Base-by-base conservation (phyloP, 257 asterid species). In the Nicotiana benthamiana region DNA sequence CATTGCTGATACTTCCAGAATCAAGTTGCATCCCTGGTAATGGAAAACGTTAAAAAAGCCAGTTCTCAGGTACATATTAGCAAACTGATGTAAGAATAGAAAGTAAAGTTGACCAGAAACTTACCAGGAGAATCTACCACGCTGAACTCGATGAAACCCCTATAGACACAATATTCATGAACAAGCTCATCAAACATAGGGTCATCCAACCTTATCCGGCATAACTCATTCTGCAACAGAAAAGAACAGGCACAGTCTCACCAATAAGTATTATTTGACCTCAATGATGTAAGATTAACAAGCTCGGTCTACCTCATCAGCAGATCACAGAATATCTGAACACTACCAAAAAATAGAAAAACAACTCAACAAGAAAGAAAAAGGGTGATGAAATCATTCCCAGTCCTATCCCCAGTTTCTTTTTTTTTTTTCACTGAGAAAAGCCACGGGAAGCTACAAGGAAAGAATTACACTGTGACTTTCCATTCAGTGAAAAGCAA, bases 121-220 rank as follows among this genome's bases (percentile, higher is more conserved):
- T 81, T 84, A 89, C 98, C 91, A 65, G 90, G 56, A 79, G 66
- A 84, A 32, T 83, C 82, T 17, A 81, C 75, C 27, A 82, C 80
- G 82, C 77, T 83, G 75, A 90, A 84, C 88, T 90, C 94, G 83
- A 93, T 92, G 26, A 96, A 90, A 54, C 98, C 99, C 90, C 98
- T 87, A 81, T 94, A 96, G 82, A 96, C 82, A 84, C 99, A 96
- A 82, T 94, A 94, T 88, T 96, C 99, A 9, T 76, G 97, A 81
- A 96, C 93, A 86, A 96, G 97, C 84, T 92, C 97, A 86, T 96
- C 99, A 85, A 96, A 91, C 80, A 91, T 70, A 16, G 95, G 85
- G 32, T 80, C 84, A 83, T 96, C 90, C 86, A 94, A 64, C 83
- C 89, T 91, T 97, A 89, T 92, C 83, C 97, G 94, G 89, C 98